Evolutionary conservation across 306 rosid species (phyloP), one percentile per base, ranked within the genome.

Genomic region (Cotoneaster glaucophyllus): DNA sequence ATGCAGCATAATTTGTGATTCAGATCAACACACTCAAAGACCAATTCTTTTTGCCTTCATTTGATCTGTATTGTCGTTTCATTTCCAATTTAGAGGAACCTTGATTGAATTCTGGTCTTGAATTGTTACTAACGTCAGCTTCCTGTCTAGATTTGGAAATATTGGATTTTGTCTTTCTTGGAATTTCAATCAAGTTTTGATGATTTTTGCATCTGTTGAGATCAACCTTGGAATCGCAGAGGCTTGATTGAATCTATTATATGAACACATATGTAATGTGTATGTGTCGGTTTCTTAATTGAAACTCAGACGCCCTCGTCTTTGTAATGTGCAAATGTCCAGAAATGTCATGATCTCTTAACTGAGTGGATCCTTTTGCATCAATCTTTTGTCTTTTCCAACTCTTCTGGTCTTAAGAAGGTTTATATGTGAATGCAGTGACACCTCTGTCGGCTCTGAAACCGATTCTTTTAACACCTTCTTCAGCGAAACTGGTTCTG

Each of bases 381-480:
- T 21, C 61, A 6, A 2, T 54, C 12, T 9, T 9, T 39, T 41
- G 44, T 9, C 3, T 18, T 54, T 54, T 54, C 61, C 8, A 8
- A 54, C 61, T 72, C 50, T 53, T 45, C 37, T 52, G 57, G 6
- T 28, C 26, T 66, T 75, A 78, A 67, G 54, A 67, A 82, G 15
- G 74, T 50, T 82, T 68, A 74, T 65, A 64, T 80, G 17, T 76
- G 34, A 71, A 77, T 85, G 82, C 88, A 90, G 96, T 85, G 96
- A 88, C 66, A 26, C 62, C 14, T 15, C 90, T 31, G 82, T 83
- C 1, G 89, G 75, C 14, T 53, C 62, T 53, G 73, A 76, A 59
- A 84, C 82, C 26, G 96, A 88, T 82, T 88, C 93, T 41, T 90
- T 90, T 71, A 90, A 79, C 84, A 90, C 96, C 22, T 90, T 90